Evolutionary conservation across 2,329 filamentous ascomycete species (phyloP).

Genomic region (Cyphellophora europaea): DNA sequence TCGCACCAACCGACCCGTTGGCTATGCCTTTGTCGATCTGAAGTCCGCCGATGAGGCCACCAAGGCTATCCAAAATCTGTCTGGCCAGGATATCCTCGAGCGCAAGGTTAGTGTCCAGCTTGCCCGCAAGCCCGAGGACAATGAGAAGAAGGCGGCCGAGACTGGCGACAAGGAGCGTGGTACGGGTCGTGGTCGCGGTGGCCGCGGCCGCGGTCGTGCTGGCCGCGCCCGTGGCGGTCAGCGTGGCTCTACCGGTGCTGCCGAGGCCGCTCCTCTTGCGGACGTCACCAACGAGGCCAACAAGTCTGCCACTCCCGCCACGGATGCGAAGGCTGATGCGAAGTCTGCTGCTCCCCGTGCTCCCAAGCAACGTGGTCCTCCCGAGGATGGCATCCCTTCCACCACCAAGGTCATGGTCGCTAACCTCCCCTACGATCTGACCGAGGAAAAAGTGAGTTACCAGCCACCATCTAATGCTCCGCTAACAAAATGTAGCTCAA

Average conservation of each 20-base stretch:
- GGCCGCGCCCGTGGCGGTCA: conserved; percentile 54
- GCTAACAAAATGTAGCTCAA: conserved; percentile 60
- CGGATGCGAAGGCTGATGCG: conserved; percentile 19
- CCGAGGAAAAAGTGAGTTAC: conserved; percentile 77
- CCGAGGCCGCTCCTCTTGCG: conserved; percentile 42
- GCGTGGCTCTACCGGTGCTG: conserved; percentile 31
- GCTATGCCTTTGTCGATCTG: conserved; percentile 97
- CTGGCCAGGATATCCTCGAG: conserved; percentile 94
- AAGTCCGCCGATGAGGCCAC: conserved; percentile 90
- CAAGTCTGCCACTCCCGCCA: conserved; percentile 23
- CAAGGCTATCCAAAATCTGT: conserved; percentile 89
- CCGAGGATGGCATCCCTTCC: conserved; percentile 92
- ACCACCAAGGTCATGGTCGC: conserved; percentile 99
- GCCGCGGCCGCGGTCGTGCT: conserved; percentile 58
- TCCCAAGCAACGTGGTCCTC: conserved; percentile 81
- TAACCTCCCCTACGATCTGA: conserved; percentile 96
- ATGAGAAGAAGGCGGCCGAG: conserved; percentile 65
- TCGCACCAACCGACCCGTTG: conserved; percentile 94
- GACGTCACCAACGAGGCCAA: conserved; percentile 46
- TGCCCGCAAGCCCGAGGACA: conserved; percentile 89
- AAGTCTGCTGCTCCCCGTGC: conserved; percentile 42
- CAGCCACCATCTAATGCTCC: background rate
- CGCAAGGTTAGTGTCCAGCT: conserved; percentile 99
- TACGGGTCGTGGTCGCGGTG: conserved; percentile 51
- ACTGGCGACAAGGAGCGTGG: conserved; percentile 49